Percentiles rank a stretch among this genome's conserved stretches.
phyloP scores from a whole-genome alignment of 441 rosid species.

The Mallotus repandus region DNA sequence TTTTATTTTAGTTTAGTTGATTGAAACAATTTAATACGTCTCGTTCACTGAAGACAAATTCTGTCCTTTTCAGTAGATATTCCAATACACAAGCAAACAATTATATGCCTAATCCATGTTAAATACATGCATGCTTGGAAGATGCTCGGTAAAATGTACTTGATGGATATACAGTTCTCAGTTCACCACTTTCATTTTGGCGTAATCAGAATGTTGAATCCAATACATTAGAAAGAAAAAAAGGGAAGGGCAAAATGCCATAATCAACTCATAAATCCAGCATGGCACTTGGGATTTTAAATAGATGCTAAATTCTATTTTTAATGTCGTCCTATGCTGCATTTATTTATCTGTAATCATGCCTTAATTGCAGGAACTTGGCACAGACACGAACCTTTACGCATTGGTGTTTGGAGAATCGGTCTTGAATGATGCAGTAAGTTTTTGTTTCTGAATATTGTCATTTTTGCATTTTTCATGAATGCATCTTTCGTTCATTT shows the following conservation, averaged over 20 bases:
- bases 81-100: no score
- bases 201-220: no score
- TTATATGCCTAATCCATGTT: no score
- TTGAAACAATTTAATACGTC: no score
- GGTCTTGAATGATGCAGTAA: constrained; percentile 96
- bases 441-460: constrained; percentile 31
- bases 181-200: no score
- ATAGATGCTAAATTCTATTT: constrained; percentile 2
- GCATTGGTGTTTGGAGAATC: constrained; percentile 99
- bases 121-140: no score
- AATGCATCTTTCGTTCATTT: background rate
- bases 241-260: background rate
- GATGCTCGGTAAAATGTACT: background rate
- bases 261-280: background rate
- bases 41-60: no score
- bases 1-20: no score
- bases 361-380: constrained; percentile 76
- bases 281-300: background rate
- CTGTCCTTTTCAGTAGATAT: no score
- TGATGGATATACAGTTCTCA: background rate
- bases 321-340: background rate
- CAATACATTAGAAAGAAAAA: no score
- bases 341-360: constrained; percentile 4
- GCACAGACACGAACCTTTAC: constrained; percentile 90
- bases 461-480: constrained; percentile 23